Conservation (phyloP, 139 green algal genomes). For the Volvox africanus region DNA sequence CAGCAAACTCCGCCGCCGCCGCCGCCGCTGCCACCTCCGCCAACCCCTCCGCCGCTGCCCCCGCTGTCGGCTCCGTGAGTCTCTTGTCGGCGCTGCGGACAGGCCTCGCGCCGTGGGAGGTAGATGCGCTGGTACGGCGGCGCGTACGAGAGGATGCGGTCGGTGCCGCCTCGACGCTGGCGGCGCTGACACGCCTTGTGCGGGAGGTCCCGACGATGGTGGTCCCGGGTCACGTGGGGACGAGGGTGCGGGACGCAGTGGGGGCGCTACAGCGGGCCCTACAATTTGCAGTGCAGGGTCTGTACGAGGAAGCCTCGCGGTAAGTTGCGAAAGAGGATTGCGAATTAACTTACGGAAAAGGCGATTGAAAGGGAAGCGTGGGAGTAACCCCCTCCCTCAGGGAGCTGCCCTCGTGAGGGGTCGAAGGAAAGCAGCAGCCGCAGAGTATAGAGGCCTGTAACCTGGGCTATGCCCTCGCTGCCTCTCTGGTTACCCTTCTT, state of each 20-base stretch:
- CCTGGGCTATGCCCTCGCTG: too few relatives aligned
- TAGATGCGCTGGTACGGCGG: slow-evolving; percentile 51
- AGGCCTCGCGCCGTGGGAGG: slow-evolving; percentile 50
- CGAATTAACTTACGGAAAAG: neutral
- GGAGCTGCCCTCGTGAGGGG: too few relatives aligned
- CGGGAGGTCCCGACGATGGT: slow-evolving; percentile 52
- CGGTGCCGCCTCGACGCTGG: slow-evolving; percentile 26
- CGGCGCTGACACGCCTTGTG: slow-evolving; percentile 44
- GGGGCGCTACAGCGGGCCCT: neutral
- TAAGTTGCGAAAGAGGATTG: neutral
- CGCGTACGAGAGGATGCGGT: neutral
- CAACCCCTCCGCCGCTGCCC: neutral
- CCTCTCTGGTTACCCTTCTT: too few relatives aligned
- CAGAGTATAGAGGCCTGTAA: too few relatives aligned
- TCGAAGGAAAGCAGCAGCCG: too few relatives aligned
- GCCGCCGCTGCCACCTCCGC: neutral
- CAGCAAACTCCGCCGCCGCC: neutral
- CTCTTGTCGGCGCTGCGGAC: slow-evolving; percentile 17
- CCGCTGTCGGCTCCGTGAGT: neutral
- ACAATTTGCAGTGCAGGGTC: neutral
- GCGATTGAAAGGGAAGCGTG: neutral
- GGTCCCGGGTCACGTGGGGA: slow-evolving; percentile 49
- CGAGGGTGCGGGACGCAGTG: slow-evolving; percentile 21
- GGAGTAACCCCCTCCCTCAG: too few relatives aligned
- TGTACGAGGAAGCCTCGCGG: slow-evolving; percentile 18